Evolutionary conservation across 2,329 filamentous ascomycete genomes (phyloP), one percentile per base, ranked within the genome.

Genomic region (Pseudogymnoascus sp.): DNA sequence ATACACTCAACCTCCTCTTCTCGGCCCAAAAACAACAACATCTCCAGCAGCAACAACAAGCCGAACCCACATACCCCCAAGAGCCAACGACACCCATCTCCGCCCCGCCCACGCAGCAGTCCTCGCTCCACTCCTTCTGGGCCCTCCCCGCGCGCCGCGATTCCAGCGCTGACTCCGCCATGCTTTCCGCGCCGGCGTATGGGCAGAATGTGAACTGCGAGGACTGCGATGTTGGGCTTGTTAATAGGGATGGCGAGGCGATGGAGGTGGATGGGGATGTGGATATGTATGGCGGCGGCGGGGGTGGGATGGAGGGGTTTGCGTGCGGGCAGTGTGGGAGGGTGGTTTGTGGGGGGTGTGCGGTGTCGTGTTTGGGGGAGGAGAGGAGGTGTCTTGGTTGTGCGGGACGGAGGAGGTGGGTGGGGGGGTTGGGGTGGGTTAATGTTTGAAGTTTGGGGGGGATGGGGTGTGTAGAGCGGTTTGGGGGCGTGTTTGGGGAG

Each of bases 81-180:
- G 61, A 19, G 63, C 61, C 57, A 17, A 60, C 59, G 23, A 65
- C 66, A 42, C 59, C 62, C 23, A 57, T 70, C 61, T 36, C 70
- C 31, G 42, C 67, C 2, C 60, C 66, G n/a, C 38, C 69, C 10
- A 66, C 67, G 64, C 60, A 71, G 21, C 84, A 87, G 71, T 76
- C 78, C 3, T 85, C 81, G 0, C 76, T 87, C 0, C 83, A 87
- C 71, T 81, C 76, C 42, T 87, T 87, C 74, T 88, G 83, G 83
- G 78, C 79, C n/a, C 77, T 87, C 13, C 78, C 76, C 1, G 63
- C 66, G 4, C 35, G 28, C 33, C 67, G 69, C 2, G 64, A 67
- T 0, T 69, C 75, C 0, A 68, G 70, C 1, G 67, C 73, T 1
- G 60, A 73, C 6, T 63, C 68, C 0, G 66, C 65, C 2, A 63